Conservation (phyloP, 1,284 basidiomycete species). For the Porodaedalea pini region DNA sequence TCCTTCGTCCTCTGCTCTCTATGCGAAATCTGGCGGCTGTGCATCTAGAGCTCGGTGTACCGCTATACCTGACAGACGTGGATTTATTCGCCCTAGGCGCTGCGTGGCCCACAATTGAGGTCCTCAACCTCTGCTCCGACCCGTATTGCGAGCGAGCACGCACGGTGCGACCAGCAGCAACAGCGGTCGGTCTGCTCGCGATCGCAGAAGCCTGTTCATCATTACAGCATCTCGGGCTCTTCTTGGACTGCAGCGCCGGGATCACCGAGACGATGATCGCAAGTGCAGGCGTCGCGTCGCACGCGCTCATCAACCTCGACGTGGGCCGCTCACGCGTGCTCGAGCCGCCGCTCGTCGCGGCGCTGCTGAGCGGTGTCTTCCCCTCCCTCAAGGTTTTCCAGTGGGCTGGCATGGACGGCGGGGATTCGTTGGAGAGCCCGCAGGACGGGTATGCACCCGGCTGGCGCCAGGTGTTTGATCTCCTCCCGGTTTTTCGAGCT, state of each 20-base stretch:
- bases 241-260: conserved; percentile 8
- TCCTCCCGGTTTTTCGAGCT: conserved; percentile 19
- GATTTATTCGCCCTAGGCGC: conserved; percentile 9
- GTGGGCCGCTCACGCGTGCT: conserved; percentile 17
- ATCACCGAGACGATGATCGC: conserved; percentile 4
- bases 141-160: conserved; percentile 17
- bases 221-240: conserved; percentile 18
- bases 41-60: conserved; percentile 21
- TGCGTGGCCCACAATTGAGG: conserved; percentile 17
- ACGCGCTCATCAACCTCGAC: conserved; percentile 14
- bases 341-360: conserved; percentile 13
- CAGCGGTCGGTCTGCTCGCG: conserved; percentile 12
- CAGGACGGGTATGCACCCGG: conserved; percentile 4
- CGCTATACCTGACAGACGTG: conserved; percentile 13
- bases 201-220: conserved; percentile 7
- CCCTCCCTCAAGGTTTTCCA: conserved; percentile 19
- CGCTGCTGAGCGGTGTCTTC: conserved; percentile 20
- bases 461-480: conserved; percentile 19
- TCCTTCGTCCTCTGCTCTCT: conserved; percentile 5
- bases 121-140: conserved; percentile 20
- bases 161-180: conserved; percentile 1
- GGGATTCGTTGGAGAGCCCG: background rate
- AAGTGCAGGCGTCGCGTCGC: background rate
- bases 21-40: conserved; percentile 15
- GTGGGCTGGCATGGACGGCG: conserved; percentile 15